Conservation (phyloP, 2,329 filamentous ascomycete genomes). For the Exophiala sp. region DNA sequence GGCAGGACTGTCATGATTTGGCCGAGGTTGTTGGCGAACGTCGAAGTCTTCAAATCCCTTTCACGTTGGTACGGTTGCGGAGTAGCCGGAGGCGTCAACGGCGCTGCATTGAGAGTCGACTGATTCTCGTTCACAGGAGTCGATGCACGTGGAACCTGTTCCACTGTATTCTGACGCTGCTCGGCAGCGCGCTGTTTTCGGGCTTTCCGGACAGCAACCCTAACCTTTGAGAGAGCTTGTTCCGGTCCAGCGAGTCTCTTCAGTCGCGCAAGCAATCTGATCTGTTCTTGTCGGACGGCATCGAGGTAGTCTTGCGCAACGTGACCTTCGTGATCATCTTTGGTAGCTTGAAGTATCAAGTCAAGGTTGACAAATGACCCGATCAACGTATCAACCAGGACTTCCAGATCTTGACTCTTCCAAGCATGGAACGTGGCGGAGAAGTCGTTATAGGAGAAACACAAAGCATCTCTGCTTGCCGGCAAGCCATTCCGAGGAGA, state of each 20-base stretch:
- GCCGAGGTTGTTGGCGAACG: slow-evolving; percentile 39
- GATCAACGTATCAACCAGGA: slow-evolving; percentile 63
- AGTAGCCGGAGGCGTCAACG: slow-evolving; percentile 28
- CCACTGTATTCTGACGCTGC: slow-evolving; percentile 11
- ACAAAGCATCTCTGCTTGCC: slow-evolving; percentile 34
- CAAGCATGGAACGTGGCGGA: slow-evolving; percentile 62
- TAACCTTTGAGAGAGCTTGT: slow-evolving; percentile 57
- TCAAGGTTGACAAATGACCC: slow-evolving; percentile 64
- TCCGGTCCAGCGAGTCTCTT: slow-evolving; percentile 62
- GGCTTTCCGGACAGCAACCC: slow-evolving; percentile 58
- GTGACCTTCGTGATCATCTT: slow-evolving; percentile 58
- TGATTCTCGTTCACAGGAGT: slow-evolving; percentile 23
- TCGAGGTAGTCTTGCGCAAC: slow-evolving; percentile 62
- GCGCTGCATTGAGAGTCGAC: slow-evolving; percentile 28
- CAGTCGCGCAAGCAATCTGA: slow-evolving; percentile 59
- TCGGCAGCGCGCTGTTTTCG: slow-evolving; percentile 24
- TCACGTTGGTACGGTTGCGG: slow-evolving; percentile 36
- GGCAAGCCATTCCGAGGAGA: neutral
- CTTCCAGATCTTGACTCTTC: slow-evolving; percentile 61
- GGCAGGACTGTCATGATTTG: slow-evolving; percentile 59
- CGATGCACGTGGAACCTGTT: slow-evolving; percentile 27
- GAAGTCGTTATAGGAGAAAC: slow-evolving; percentile 57
- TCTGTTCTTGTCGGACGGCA: slow-evolving; percentile 64
- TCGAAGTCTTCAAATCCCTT: slow-evolving; percentile 37
- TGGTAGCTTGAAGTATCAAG: slow-evolving; percentile 65